Evolutionary conservation across 1,284 basidiomycete species (phyloP), one percentile per base, ranked within the genome.

Genomic region (Grifola frondosa): DNA sequence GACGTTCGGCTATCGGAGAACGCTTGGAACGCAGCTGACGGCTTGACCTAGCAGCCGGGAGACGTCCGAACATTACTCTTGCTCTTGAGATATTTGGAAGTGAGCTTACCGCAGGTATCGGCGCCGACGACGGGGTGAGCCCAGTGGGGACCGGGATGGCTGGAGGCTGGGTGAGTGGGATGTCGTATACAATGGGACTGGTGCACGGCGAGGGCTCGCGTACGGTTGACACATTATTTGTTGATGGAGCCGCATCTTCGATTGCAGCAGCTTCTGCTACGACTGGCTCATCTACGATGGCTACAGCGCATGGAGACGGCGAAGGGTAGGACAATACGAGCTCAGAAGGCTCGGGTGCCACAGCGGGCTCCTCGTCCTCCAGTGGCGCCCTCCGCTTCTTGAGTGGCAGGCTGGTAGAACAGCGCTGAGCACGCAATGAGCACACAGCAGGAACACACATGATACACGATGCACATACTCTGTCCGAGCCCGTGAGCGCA

Each of bases 41-140:
- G 56, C 32, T 56, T 60, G 32, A 44, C 59, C 61, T 63, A 44
- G 1, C n/a, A n/a, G n/a, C n/a, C n/a, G n/a, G n/a, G n/a, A n/a
- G n/a, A n/a, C n/a, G n/a, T n/a, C n/a, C n/a, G n/a, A n/a, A n/a
- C n/a, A n/a, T n/a, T n/a, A n/a, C n/a, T n/a, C n/a, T n/a, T n/a
- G n/a, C n/a, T n/a, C n/a, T n/a, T n/a, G n/a, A n/a, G n/a, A n/a
- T n/a, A n/a, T n/a, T n/a, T n/a, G n/a, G n/a, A n/a, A n/a, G n/a
- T n/a, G n/a, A n/a, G n/a, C 54, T 48, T 20, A 57, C 53, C 26
- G 49, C 42, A 26, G 51, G 53, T 9, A 58, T 52, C 7, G 40
- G 35, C 26, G 42, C 44, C 13, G 46, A 35, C 17, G 43, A 48
- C 16, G 34, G 36, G 33, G 35, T 30, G 36, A 25, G 16, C n/a